Base-by-base conservation (phyloP, 306 rosid genomes). In the Dalbergia oliveri region DNA sequence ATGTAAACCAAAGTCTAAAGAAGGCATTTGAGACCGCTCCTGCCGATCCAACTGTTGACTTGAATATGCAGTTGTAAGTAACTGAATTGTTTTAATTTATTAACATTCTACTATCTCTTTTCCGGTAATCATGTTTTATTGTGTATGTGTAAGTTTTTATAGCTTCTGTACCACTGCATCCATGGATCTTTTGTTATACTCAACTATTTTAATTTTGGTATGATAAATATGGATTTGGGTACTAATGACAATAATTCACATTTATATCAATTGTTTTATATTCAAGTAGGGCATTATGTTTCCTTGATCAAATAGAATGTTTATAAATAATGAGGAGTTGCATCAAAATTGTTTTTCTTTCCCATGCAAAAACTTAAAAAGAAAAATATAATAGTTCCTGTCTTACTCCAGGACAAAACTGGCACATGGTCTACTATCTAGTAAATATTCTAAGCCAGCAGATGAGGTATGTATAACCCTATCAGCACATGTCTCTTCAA, bases 11-110 rank as follows among this genome's bases (percentile, higher is more conserved):
- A 77, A 81, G 41, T 79, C 79, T 91, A 49, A 85, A 89, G 84
- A 71, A 43, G 69, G 97, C 94, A 73, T 89, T 90, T 83, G 91
- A 84, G 88, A 73, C 43, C 45, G 89, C 99, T 67, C 99, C 97
- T 23, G 94, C 98, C 44, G 98, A 95, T 83, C 98, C 98, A 39
- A 91, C 99, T 66, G 94, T 95, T 9, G 99, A 95, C 91, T 87
- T 95, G 68, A 91, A 88, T 85, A 91, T 86, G 94, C 97, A 90
- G 75, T 71, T 92, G 97, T 92, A 86, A 84, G 86, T 75, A 63
- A 68, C 72, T 72, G 19, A 35, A 5, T 9, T 41, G 65, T 70
- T 33, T 43, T 61, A 51, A 15, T 39, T 34, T 73, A 34, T 47
- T 33, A 44, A 21, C 43, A 34, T 45, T 21, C 75, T 56, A 53